Base-by-base conservation (phyloP, 148 eudicot genomes). In the Diospyros kaki region DNA sequence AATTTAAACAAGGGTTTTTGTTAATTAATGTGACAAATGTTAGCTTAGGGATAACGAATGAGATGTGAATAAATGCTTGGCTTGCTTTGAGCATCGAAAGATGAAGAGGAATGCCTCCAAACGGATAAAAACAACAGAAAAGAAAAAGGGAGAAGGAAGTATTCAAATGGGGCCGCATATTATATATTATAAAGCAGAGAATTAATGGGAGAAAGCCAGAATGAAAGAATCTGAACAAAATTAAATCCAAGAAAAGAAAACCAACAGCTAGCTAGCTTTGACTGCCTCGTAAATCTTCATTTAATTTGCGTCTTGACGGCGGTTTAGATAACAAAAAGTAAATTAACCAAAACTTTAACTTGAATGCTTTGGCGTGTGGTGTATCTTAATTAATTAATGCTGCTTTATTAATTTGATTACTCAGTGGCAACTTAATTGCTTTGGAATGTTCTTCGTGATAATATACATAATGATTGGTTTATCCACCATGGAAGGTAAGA, bases 11-110 rank as follows among this genome's bases (percentile, higher is more conserved):
- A 28, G 28, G 28, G 28, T 28, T 28, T 28, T 28, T 28, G 28
- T 28, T 11, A 69, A 13, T 69, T 10, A 69, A 69, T 40, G 73
- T 41, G 73, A n/a, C 59, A 69, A 59, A 69, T 53, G 40, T 18
- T 52, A 13, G 28, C 28, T 0, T 28, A 28, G 28, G 28, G 28
- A 28, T 1, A 50, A 64, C 56, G 10, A 42, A 10, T 42, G 64
- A 71, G 64, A 9, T 15, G 74, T 71, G 63, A 58, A 6, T 63
- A 71, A 58, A 43, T 5, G 40, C 50, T 17, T 55, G 48, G 15
- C 28, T 71, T 6, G 59, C 14, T 70, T 64, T 64, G 62, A 43
- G 43, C 2, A 0, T 11, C 54, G 0, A 12, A 28, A 28, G 62
- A 44, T 15, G 11, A 55, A 70, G 15, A 14, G 38, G 28, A 28